phyloP scores from a whole-genome alignment of 805 yeast genomes.

The Vanderwaltozyma yarrowii region DNA sequence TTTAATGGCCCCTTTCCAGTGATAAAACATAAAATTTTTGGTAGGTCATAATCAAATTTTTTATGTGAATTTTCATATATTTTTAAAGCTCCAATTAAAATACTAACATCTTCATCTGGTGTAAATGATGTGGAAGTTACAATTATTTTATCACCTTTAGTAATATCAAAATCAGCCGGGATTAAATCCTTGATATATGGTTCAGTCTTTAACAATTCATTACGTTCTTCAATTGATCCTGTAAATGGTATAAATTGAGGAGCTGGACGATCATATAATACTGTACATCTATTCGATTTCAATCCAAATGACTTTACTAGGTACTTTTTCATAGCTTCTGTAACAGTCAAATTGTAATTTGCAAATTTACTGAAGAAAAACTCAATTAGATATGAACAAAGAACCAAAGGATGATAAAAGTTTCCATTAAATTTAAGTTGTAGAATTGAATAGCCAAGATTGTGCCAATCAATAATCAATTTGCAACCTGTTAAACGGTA shows the following conservation, averaged over 20 bases:
- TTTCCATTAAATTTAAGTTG: constrained; percentile 47
- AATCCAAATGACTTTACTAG: constrained; percentile 48
- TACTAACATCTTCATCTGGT: constrained; percentile 80
- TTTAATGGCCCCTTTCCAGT: constrained; percentile 94
- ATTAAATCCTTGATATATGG: constrained; percentile 30
- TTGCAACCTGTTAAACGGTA: constrained; percentile 47
- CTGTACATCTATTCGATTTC: constrained; percentile 38
- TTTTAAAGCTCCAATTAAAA: constrained; percentile 59
- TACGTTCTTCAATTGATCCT: constrained; percentile 8
- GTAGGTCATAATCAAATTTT: constrained; percentile 24
- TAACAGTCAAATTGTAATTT: constrained; percentile 69
- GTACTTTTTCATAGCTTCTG: constrained; percentile 57
- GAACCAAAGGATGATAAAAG: constrained; percentile 51
- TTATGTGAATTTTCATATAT: constrained; percentile 38
- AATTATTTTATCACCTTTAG: constrained; percentile 46
- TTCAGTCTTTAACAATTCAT: constrained; percentile 8
- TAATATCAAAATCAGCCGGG: constrained; percentile 26
- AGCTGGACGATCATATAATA: constrained; percentile 83
- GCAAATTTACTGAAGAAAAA: constrained; percentile 50
- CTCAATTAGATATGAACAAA: constrained; percentile 54
- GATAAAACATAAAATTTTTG: constrained; percentile 58
- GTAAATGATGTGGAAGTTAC: constrained; percentile 91
- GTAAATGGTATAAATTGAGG: constrained; percentile 47
- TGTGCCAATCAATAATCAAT: constrained; percentile 92
- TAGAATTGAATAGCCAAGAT: constrained; percentile 76